These are phyloP conservation scores for Penicillium psychrofluorescens DNA, from an alignment of 495 filamentous ascomycete species.

Conservation along the genomic window DNA sequence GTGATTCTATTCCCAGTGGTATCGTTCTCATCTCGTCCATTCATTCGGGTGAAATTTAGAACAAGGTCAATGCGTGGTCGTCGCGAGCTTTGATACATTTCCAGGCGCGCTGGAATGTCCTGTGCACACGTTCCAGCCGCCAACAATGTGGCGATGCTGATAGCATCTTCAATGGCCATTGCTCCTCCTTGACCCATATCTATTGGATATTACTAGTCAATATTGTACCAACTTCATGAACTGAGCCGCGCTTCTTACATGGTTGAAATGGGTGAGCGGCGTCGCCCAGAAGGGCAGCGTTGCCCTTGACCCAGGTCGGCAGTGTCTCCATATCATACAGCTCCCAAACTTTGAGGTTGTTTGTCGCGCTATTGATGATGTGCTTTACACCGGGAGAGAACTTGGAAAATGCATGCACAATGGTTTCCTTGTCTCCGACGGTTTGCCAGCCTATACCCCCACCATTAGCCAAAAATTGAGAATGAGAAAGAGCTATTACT, in stretches of 20 bases:
- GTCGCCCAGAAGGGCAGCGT: constrained; percentile 49
- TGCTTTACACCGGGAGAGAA: constrained; percentile 36
- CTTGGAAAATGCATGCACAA: constrained; percentile 36
- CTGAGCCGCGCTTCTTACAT: constrained; percentile 7
- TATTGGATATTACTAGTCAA: constrained; percentile 1
- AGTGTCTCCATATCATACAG: constrained; percentile 52
- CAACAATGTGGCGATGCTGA: constrained; percentile 33
- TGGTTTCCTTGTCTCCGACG: constrained; percentile 25
- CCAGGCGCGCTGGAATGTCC: constrained; percentile 40
- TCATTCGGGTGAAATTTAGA: constrained; percentile 6
- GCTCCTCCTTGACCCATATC: constrained; percentile 49
- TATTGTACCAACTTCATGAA: no score
- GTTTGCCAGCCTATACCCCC: constrained; percentile 34
- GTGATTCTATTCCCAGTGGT: not conserved
- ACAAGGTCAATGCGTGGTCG: constrained; percentile 14
- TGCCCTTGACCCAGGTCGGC: constrained; percentile 39
- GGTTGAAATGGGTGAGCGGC: constrained; percentile 55
- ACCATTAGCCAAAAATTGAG: not conserved
- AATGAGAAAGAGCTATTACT: not conserved
- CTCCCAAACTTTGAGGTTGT: constrained; percentile 47
- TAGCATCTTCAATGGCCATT: constrained; percentile 55
- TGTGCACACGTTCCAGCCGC: constrained; percentile 18
- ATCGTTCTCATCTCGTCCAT: constrained; percentile 8
- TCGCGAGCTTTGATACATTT: constrained; percentile 47
- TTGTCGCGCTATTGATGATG: constrained; percentile 33